These are phyloP conservation scores for Cubamyces sp. DNA, from an alignment of 768 basidiomycete species.

Conservation along the genomic window DNA sequence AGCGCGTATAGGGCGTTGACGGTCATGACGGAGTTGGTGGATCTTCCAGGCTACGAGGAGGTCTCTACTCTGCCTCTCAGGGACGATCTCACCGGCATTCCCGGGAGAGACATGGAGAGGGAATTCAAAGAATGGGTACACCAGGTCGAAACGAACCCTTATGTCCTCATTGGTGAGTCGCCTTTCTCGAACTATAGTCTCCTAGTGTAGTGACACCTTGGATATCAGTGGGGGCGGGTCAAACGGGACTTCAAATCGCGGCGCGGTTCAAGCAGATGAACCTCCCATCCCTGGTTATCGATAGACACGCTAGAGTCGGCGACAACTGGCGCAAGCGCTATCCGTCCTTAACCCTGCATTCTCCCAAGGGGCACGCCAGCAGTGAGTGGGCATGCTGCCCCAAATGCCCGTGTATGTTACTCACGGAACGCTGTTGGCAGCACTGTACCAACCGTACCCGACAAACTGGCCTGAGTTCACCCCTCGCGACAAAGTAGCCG, in stretches of 20 bases:
- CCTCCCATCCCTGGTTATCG: conserved; percentile 58
- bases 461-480: conserved; percentile 30
- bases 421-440: background rate
- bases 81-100: conserved; percentile 42
- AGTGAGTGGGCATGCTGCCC: conserved; percentile 47
- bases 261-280: conserved; percentile 63
- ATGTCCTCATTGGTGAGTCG: conserved; percentile 29
- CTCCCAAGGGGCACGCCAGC: conserved; percentile 13
- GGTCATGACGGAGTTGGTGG: conserved; percentile 38
- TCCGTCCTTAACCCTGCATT: conserved; percentile 54
- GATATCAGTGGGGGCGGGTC: conserved; percentile 58
- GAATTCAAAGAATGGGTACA: conserved; percentile 36
- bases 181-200: conserved; percentile 21
- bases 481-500: conserved; percentile 63
- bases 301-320: conserved; percentile 56
- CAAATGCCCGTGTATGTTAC: conserved; percentile 28
- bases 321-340: conserved; percentile 67
- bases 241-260: conserved; percentile 66
- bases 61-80: conserved; percentile 34
- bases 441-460: conserved; percentile 15
- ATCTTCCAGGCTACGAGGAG: conserved; percentile 43
- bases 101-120: conserved; percentile 39
- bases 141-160: conserved; percentile 42
- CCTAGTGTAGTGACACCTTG: background rate
- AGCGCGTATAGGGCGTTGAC: conserved; percentile 42